Evolutionary conservation across 1,139 yeast species (phyloP).

Genomic region (Blastobotrys aristatus): DNA sequence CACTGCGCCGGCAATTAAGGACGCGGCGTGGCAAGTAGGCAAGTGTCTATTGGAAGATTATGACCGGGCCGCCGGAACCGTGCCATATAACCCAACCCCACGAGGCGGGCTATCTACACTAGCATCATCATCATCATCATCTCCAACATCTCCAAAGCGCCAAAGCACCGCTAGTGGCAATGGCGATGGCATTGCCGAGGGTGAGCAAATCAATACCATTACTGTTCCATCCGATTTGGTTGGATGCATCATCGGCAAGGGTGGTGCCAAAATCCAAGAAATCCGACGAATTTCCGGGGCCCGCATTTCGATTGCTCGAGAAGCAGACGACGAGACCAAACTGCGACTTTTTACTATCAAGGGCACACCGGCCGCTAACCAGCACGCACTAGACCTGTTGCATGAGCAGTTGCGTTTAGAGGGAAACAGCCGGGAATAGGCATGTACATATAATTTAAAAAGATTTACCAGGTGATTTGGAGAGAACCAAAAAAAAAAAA

Average conservation of each 20-base stretch:
- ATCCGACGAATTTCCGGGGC: slow-evolving; percentile 79
- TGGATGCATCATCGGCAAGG: slow-evolving; percentile 86
- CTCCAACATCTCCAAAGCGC: not conserved
- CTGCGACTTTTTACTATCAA: slow-evolving; percentile 70
- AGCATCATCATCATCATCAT: not conserved
- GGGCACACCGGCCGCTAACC: slow-evolving; percentile 62
- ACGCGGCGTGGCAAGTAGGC: slow-evolving; percentile 57
- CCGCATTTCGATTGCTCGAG: slow-evolving; percentile 70
- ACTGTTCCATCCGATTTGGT: slow-evolving; percentile 78
- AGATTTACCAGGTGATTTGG: no score
- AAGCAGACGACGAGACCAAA: slow-evolving; percentile 53
- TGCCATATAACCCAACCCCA: slow-evolving; percentile 58
- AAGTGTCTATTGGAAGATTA: slow-evolving; percentile 73
- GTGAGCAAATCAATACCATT: slow-evolving; percentile 36
- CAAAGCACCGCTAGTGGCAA: not conserved
- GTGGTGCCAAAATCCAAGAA: slow-evolving; percentile 82
- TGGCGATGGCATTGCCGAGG: slow-evolving; percentile 10
- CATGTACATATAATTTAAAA: no score
- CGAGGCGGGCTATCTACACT: slow-evolving; percentile 21
- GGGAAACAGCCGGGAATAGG: slow-evolving; percentile 37
- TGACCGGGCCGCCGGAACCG: slow-evolving; percentile 54
- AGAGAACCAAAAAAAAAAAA: slow-evolving; percentile 30
- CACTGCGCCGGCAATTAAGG: slow-evolving; percentile 55
- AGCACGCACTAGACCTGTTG: slow-evolving; percentile 62
- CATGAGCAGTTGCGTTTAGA: slow-evolving; percentile 75